Conservation (phyloP, 164 flowering plant species). For the Berberis vulgaris region DNA sequence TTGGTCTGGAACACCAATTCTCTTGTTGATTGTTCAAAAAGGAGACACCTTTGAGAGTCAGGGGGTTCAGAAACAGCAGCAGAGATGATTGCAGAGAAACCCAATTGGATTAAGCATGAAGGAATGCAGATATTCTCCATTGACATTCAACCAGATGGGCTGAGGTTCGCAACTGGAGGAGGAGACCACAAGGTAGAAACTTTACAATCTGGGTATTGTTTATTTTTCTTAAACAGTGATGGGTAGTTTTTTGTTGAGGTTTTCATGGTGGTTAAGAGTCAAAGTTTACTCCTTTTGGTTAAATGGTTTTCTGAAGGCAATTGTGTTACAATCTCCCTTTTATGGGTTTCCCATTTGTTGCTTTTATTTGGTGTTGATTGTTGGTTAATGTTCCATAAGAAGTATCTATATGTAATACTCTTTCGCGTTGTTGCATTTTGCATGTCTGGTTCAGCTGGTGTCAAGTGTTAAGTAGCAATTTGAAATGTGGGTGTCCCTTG, state of each 20-base stretch:
- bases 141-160: slow-evolving; percentile 57
- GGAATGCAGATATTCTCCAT: slow-evolving; percentile 15
- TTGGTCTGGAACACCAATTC: too few relatives aligned
- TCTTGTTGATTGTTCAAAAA: too few relatives aligned
- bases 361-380: too few relatives aligned
- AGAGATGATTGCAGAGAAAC: slow-evolving; percentile 13
- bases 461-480: too few relatives aligned
- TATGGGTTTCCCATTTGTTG: too few relatives aligned
- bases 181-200: slow-evolving; percentile 87
- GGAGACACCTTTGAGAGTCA: too few relatives aligned
- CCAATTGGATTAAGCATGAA: slow-evolving; percentile 16
- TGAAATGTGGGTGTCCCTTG: too few relatives aligned
- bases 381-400: too few relatives aligned
- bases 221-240: neutral
- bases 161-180: slow-evolving; percentile 93
- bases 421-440: too few relatives aligned
- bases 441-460: too few relatives aligned
- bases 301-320: too few relatives aligned
- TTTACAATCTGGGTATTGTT: neutral
- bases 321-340: neutral
- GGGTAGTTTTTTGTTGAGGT: neutral
- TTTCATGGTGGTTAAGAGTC: neutral
- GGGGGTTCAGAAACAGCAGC: neutral
- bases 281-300: neutral
- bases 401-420: too few relatives aligned